phyloP scores from a whole-genome alignment of 1,139 yeast species.

The Pichia sorboxylosa region DNA sequence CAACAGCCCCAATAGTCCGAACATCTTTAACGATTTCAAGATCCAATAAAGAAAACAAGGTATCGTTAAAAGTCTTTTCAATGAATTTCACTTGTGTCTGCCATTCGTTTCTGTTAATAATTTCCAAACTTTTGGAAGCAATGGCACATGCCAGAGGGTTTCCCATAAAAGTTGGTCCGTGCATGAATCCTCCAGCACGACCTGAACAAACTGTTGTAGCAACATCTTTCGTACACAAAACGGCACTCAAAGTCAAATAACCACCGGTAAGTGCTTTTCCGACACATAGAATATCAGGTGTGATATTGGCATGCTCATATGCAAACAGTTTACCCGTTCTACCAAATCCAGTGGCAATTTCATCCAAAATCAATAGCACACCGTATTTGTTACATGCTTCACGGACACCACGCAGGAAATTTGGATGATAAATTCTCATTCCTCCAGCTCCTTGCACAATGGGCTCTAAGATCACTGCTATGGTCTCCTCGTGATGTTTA shows the following conservation, averaged over 20 bases:
- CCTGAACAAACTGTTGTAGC: conserved; percentile 7
- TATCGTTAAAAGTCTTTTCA: conserved; percentile 3
- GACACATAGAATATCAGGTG: conserved; percentile 31
- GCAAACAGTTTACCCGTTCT: conserved; percentile 38
- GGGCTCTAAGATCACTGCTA: conserved; percentile 20
- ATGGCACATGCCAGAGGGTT: conserved; percentile 11
- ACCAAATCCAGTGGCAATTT: conserved; percentile 54
- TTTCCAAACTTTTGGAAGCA: conserved; percentile 11
- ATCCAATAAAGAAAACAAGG: not conserved
- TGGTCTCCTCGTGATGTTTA: conserved; percentile 12
- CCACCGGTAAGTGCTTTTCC: conserved; percentile 33
- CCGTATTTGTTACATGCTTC: conserved; percentile 43
- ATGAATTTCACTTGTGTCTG: conserved; percentile 7
- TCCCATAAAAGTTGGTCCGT: conserved; percentile 14
- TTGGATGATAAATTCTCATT: conserved; percentile 13
- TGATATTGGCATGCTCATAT: conserved; percentile 31
- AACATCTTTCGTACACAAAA: conserved; percentile 8
- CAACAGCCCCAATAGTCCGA: conserved; percentile 25
- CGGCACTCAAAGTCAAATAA: conserved; percentile 8
- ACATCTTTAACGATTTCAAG: conserved; percentile 8
- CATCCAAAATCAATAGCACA: conserved; percentile 41
- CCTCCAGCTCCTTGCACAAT: conserved; percentile 22
- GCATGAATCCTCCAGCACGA: conserved; percentile 11
- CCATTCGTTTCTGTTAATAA: conserved; percentile 8
- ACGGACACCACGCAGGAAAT: conserved; percentile 21